Percentiles rank a stretch among this genome's conserved stretches.
Evolutionary conservation across 768 basidiomycete genomes (phyloP).

Genomic region (Lactarius quietus): DNA sequence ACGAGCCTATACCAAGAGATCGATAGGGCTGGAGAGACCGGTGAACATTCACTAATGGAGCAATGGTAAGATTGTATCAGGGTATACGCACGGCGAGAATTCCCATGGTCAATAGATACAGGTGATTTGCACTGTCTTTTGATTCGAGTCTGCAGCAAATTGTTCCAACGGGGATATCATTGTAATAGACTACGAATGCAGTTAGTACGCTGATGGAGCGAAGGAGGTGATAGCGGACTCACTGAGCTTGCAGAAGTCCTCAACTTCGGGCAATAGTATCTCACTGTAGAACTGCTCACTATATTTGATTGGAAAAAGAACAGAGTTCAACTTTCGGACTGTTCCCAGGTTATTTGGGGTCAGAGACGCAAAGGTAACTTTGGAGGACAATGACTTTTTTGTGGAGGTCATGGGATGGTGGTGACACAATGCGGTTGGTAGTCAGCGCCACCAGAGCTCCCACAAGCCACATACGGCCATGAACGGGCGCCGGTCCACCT

Average conservation of each 20-base stretch:
- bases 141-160: constrained; percentile 82
- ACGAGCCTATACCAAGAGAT: constrained; percentile 69
- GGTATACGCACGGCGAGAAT: constrained; percentile 67
- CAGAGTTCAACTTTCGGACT: constrained; percentile 63
- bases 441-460: constrained; percentile 17
- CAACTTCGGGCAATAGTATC: constrained; percentile 69
- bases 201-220: not conserved
- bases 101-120: constrained; percentile 93
- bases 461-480: constrained; percentile 5
- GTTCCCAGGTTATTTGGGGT: constrained; percentile 79
- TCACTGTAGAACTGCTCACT: constrained; percentile 85
- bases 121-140: constrained; percentile 49
- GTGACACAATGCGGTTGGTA: constrained; percentile 27
- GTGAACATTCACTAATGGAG: not conserved
- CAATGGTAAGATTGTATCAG: constrained; percentile 1
- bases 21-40: constrained; percentile 67
- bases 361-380: constrained; percentile 68
- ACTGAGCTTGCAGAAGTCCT: constrained; percentile 88
- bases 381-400: constrained; percentile 34
- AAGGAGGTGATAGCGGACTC: constrained; percentile 34
- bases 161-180: constrained; percentile 88
- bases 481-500: not conserved
- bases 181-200: constrained; percentile 70
- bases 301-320: constrained; percentile 88
- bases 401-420: constrained; percentile 33